Base-by-base conservation (phyloP, 768 basidiomycete species). In the Scleroderma citrinum region DNA sequence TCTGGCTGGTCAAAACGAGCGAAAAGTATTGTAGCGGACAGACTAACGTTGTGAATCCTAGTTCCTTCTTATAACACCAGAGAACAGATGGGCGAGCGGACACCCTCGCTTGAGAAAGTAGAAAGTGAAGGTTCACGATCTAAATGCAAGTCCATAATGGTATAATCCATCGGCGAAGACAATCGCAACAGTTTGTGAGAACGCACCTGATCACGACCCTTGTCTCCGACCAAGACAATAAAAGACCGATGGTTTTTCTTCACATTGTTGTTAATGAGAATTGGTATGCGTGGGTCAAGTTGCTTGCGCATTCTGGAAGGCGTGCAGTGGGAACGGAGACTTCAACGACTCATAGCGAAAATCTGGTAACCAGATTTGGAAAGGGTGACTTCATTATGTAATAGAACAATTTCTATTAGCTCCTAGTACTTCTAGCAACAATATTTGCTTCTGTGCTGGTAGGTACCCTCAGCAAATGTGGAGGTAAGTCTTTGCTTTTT, bases 61-160 rank as follows among this genome's bases (percentile, higher is more conserved):
- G 76, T 34, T 98, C 94, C 64, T 97, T 98, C 72, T 96, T 98
- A 76, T 99, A 99, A 59, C 93, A 96, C 96, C 96, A 99, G 52
- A 98, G 70, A 2, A 96, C 93, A 7, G 87, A 90, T 2, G 92
- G 92, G 14, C 92, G 76, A 4, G 91, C 87, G 19, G 90, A 92
- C 2, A 92, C 83, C 47, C 87, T 78, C 13, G 88, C 87, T 72
- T 97, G 94, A 0, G 92, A 92, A 16, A 99, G 80, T 40, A 99
- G 65, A 67, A 89, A 98, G 68, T 99, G 95, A 24, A 99, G 75
- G 66, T 98, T 98, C 47, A 97, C 94, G 44, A 95, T 81, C 83
- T 92, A 59, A 49, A 34, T n/a, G 16, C 16, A 5, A 30, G 10
- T 7, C 7, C 30, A 39, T 17, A 39, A 39, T 10, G 21, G 11